Evolutionary conservation across 371 early-diverging fungal species (phyloP).

Genomic region (Choanephora cucurbitarum): DNA sequence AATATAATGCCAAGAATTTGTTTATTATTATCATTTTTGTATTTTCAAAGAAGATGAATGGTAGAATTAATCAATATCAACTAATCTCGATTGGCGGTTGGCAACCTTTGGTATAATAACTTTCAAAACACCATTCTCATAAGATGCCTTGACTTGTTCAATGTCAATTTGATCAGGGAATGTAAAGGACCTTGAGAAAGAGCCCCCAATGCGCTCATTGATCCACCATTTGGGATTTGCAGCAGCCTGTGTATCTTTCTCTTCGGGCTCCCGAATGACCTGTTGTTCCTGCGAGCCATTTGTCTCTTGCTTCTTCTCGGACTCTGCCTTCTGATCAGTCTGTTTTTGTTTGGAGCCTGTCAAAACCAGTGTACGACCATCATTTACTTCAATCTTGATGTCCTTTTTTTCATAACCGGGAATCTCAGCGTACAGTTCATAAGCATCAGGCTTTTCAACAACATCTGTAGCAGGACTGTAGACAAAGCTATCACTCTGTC

Average conservation of each 20-base stretch:
- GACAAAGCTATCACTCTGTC: conserved; percentile 1
- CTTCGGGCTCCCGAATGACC: no score
- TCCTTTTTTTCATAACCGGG: conserved; percentile 33
- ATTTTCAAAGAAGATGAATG: no score
- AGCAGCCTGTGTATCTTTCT: neutral
- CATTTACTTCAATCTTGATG: conserved; percentile 26
- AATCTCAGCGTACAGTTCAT: conserved; percentile 32
- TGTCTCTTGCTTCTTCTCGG: neutral
- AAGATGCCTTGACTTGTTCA: conserved; percentile 32
- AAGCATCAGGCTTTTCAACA: conserved; percentile 24
- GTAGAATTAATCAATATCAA: no score
- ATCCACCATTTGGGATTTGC: conserved; percentile 26
- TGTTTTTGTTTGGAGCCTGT: conserved; percentile 18
- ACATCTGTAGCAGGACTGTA: conserved; percentile 24
- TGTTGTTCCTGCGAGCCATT: neutral
- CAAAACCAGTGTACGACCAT: conserved; percentile 24
- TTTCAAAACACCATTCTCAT: conserved; percentile 31
- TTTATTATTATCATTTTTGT: no score
- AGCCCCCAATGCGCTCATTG: conserved; percentile 28
- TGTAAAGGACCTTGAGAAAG: conserved; percentile 25
- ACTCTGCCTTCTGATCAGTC: neutral
- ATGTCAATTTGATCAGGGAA: conserved; percentile 27
- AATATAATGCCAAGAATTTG: no score
- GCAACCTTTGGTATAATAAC: conserved; percentile 29
- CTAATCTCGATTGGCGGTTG: neutral